Evolutionary conservation across 306 rosid genomes (phyloP).

Genomic region (Fragaria iinumae): DNA sequence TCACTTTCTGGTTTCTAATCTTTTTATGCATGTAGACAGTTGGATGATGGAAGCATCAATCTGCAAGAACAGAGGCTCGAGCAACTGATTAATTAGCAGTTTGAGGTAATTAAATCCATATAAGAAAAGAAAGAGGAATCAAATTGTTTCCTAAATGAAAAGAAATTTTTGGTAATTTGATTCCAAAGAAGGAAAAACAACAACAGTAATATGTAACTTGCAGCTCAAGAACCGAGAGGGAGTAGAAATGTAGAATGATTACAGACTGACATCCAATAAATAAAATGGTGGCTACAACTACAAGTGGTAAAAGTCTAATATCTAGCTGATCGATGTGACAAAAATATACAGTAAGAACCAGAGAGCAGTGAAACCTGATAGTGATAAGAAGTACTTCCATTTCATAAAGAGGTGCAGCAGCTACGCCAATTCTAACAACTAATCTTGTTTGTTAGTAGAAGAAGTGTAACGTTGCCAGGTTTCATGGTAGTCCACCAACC

Average conservation of each 20-base stretch:
- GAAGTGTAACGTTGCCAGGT: background rate
- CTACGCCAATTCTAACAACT: background rate
- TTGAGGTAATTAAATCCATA: too few species aligned
- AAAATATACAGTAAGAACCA: background rate
- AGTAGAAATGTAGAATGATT: background rate
- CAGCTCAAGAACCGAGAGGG: background rate
- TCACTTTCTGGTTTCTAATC: too few species aligned
- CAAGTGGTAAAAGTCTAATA: background rate
- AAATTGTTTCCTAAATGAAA: too few species aligned
- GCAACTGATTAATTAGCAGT: too few species aligned
- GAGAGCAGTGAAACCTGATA: background rate
- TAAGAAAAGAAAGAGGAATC: background rate
- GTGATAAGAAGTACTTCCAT: background rate
- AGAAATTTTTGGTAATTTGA: background rate
- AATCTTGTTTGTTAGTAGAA: background rate
- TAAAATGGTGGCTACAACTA: background rate
- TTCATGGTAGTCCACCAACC: too few species aligned
- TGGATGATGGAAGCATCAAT: too few species aligned
- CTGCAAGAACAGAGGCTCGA: too few species aligned
- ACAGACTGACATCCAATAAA: background rate
- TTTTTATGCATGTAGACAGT: too few species aligned
- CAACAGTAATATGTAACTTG: background rate
- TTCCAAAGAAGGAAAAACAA: background rate
- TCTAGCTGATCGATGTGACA: conserved; percentile 8
- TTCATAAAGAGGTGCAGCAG: background rate